Conservation (phyloP, 2,329 filamentous ascomycete species). For the Arthrobotrys megalospora region DNA sequence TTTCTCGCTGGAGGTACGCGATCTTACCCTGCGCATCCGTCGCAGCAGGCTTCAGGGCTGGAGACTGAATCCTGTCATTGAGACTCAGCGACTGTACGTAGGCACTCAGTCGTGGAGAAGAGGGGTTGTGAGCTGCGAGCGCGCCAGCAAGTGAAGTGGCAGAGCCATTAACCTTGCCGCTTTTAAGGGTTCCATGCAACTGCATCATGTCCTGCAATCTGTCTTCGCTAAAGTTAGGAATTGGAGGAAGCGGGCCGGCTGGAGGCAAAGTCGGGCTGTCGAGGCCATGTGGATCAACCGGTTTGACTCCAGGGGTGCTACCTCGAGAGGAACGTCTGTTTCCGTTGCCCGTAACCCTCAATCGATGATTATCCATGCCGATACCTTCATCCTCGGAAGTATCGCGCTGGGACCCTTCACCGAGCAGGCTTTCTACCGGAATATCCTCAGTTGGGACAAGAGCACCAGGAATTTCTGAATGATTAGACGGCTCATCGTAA, state of each 20-base stretch:
- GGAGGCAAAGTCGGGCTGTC: slow-evolving; percentile 78
- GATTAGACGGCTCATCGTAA: slow-evolving; percentile 38
- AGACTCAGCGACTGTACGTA: slow-evolving; percentile 66
- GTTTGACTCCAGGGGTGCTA: slow-evolving; percentile 54
- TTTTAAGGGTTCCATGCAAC: slow-evolving; percentile 74
- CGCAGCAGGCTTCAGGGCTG: slow-evolving; percentile 64
- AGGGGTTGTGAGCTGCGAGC: slow-evolving; percentile 60
- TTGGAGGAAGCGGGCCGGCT: slow-evolving; percentile 68
- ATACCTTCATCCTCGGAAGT: slow-evolving; percentile 61
- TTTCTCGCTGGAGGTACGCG: slow-evolving; percentile 78
- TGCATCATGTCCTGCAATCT: slow-evolving; percentile 75
- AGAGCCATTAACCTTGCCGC: slow-evolving; percentile 56
- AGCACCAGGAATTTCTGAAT: slow-evolving; percentile 68
- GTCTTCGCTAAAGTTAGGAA: slow-evolving; percentile 69
- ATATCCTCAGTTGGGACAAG: slow-evolving; percentile 66
- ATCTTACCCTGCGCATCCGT: slow-evolving; percentile 67
- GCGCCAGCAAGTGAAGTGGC: slow-evolving; percentile 46
- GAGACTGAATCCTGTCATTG: slow-evolving; percentile 63
- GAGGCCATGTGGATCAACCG: slow-evolving; percentile 31
- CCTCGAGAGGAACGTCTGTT: slow-evolving; percentile 42
- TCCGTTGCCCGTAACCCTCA: slow-evolving; percentile 24
- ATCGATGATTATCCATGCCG: slow-evolving; percentile 56
- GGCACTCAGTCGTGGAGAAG: slow-evolving; percentile 64
- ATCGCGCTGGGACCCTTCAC: slow-evolving; percentile 58
- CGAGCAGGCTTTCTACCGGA: slow-evolving; percentile 65